Evolutionary conservation across 441 rosid species (phyloP), one percentile per base, ranked within the genome.

Genomic region (Pelargonium australe): DNA sequence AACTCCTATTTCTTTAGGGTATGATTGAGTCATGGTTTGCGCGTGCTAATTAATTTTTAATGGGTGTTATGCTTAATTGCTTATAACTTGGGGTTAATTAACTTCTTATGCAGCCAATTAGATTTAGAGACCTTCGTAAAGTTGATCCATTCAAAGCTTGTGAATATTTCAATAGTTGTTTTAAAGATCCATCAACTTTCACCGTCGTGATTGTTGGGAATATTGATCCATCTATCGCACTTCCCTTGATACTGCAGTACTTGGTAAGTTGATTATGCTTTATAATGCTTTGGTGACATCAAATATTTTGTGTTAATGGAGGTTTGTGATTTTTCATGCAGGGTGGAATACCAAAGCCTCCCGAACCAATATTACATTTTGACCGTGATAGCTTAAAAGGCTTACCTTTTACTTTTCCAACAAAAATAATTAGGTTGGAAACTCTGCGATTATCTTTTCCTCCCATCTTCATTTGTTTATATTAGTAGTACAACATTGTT

Each of bases 301-400:
- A 43, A 63, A 55, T 63, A 65, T 19, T 60, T 63, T 19, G 34
- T n/a, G 57, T 71, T 78, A 65, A 77, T 66, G 25, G 43, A 37
- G 43, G 73, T 58, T 66, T 66, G 43, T 73, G 34, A 57, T 70
- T 66, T 14, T 68, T 69, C 69, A 55, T 75, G 72, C 80, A 93
- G 97, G 98, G 97, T 67, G 97, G 97, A 77, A 89, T 93, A 79
- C 86, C 88, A 49, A 85, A 83, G 86, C 89, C 97, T 84, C 78
- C 86, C 25, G 84, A 89, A 83, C 86, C 87, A n/a, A 63, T 86
- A 72, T 83, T 87, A 64, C 80, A 81, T 65, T 86, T 82, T 69
- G 85, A 86, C 78, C 88, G 93, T 34, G 95, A 93, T 83, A 88
- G 89, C 65, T 91, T 93, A 65, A 91, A 77, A 80, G 97, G 97